Evolutionary conservation across 2,329 filamentous ascomycete genomes (phyloP), one percentile per base, ranked within the genome.

Genomic region (Pseudogymnoascus sp.): DNA sequence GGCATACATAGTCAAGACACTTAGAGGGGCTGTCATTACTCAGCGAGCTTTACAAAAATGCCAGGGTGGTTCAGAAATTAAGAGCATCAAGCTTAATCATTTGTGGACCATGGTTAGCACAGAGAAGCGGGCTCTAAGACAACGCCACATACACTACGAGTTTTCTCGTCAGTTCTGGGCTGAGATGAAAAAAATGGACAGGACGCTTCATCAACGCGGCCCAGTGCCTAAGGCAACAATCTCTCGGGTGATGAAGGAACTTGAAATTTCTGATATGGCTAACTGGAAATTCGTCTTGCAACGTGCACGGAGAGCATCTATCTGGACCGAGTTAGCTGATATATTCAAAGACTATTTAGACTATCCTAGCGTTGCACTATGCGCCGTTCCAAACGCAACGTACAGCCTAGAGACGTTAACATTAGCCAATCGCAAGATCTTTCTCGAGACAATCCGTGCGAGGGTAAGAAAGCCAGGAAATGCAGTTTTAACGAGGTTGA

Each of bases 141-240:
- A 63, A 63, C 59, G 59, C 6, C 62, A 65, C 16, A 54, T 65
- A 14, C 37, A 63, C 57, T 65, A 65, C 35, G 59, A 65, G 58
- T 65, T 65, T 62, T 61, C 62, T 60, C 59, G 62, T 41, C 38
- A 64, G 43, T 64, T 64, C 61, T 64, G 43, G 61, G 61, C 59
- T 57, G 57, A 47, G 37, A 63, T 64, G 20, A 58, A 62, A 57
- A 38, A 60, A 50, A 60, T 61, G 20, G 60, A 63, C 25, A 62
- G 41, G 33, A 60, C 20, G 5, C 61, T 20, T 25, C 12, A 60
- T 22, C 20, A 63, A 59, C 60, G 41, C 61, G 33, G 61, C 47
- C 57, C 57, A 58, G 57, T 63, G 47, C 61, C 60, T 33, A 61
- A 64, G 36, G 36, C 28, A 28, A 63, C 28, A 57, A 61, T 63